Evolutionary conservation across 1,284 basidiomycete genomes (phyloP).

Genomic region (Microbotryum silenes-acaulis): DNA sequence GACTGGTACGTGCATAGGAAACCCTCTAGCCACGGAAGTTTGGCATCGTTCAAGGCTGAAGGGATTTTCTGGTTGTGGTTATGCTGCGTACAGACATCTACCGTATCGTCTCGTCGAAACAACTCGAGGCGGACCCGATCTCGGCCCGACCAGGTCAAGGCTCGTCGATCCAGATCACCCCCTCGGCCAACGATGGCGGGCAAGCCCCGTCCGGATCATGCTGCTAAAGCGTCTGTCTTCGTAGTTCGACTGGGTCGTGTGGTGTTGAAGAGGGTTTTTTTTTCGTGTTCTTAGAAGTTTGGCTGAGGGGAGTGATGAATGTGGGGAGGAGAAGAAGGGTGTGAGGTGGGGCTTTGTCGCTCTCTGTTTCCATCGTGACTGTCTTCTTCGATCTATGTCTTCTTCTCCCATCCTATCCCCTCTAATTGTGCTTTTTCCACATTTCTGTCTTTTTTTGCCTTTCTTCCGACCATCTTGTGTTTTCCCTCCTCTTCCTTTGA

Average conservation of each 20-base stretch:
- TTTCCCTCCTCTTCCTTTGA: neutral
- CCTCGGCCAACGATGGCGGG: conserved; percentile 52
- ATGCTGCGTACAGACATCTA: conserved; percentile 64
- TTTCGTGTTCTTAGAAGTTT: neutral
- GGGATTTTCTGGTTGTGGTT: neutral
- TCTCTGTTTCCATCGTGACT: neutral
- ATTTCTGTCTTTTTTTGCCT: neutral
- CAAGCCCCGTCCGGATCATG: conserved; percentile 30
- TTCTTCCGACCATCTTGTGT: neutral
- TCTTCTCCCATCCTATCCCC: neutral
- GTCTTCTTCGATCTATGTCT: neutral
- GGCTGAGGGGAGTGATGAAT: neutral
- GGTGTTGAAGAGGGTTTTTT: neutral
- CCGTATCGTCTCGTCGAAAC: conserved; percentile 82
- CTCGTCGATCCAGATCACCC: conserved; percentile 49
- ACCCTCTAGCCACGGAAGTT: neutral
- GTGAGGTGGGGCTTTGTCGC: neutral
- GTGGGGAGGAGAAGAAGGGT: neutral
- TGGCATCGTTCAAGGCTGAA: neutral
- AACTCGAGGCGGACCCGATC: conserved; percentile 71
- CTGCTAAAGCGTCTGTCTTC: conserved; percentile 23
- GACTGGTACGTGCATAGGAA: conserved; percentile 55
- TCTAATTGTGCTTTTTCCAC: neutral
- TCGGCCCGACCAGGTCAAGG: conserved; percentile 39
- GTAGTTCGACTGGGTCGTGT: neutral